A percentile compares a stretch with the other conserved stretches of the same genome.
Evolutionary conservation across 257 asterid genomes (phyloP).

Genomic region (Eucommia ulmoides): DNA sequence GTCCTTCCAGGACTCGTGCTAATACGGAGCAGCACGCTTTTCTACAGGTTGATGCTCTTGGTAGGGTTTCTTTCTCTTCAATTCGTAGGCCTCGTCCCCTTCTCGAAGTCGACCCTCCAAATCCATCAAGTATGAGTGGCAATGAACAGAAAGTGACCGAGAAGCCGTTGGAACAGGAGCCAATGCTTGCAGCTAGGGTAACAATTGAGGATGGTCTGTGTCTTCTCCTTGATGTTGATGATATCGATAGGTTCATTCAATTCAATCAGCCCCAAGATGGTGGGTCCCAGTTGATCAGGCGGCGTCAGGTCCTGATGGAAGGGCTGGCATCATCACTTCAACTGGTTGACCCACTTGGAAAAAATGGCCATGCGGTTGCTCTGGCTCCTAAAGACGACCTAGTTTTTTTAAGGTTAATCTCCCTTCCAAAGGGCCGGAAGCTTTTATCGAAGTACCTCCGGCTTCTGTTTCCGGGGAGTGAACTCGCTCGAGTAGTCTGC

Average conservation of each 20-base stretch:
- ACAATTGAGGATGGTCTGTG: slow-evolving; percentile 21
- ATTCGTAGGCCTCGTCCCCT: slow-evolving; percentile 24
- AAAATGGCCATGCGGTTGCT: slow-evolving; percentile 24
- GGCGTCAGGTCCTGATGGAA: slow-evolving; percentile 36
- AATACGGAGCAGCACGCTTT: slow-evolving; percentile 15
- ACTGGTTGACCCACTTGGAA: slow-evolving; percentile 35
- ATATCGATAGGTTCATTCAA: slow-evolving; percentile 19
- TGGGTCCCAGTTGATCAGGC: slow-evolving; percentile 25
- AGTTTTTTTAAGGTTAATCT: slow-evolving; percentile 31
- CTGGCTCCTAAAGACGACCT: slow-evolving; percentile 27
- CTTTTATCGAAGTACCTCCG: slow-evolving; percentile 30
- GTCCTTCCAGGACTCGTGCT: slow-evolving; percentile 14
- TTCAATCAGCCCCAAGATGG: slow-evolving; percentile 24
- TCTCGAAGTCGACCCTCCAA: slow-evolving; percentile 20
- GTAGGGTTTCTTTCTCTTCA: slow-evolving; percentile 21
- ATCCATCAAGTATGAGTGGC: slow-evolving; percentile 9
- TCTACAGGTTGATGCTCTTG: slow-evolving; percentile 25
- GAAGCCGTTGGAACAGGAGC: slow-evolving; percentile 23
- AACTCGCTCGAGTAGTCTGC: slow-evolving; percentile 34
- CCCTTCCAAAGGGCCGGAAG: slow-evolving; percentile 36
- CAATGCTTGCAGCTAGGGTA: slow-evolving; percentile 24
- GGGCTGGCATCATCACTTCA: slow-evolving; percentile 42
- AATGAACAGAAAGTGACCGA: slow-evolving; percentile 11
- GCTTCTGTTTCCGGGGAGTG: slow-evolving; percentile 34
- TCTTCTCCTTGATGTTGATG: slow-evolving; percentile 24